phyloP scores from a whole-genome alignment of 768 basidiomycete genomes.

The Collybiopsis luxurians region DNA sequence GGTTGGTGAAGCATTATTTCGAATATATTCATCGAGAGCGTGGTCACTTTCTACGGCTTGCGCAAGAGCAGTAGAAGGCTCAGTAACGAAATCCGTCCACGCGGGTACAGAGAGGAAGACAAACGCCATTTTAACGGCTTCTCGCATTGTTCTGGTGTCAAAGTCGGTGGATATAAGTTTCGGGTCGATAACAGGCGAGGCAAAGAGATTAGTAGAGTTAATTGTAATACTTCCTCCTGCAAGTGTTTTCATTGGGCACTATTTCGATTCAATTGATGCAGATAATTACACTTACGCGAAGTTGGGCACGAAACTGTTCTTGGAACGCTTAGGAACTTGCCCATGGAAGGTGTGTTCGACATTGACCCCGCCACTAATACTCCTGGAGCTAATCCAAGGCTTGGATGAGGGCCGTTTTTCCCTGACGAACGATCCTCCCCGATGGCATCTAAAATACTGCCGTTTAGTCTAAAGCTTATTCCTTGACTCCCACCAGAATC shows the following conservation, averaged over 20 bases:
- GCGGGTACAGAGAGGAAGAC: no score
- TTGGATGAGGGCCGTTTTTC: slow-evolving; percentile 11
- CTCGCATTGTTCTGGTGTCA: no score
- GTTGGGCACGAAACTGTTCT: slow-evolving; percentile 7
- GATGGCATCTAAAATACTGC: slow-evolving; percentile 11
- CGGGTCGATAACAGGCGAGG: background rate
- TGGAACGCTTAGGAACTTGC: slow-evolving; percentile 8
- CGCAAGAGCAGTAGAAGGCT: no score
- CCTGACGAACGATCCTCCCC: slow-evolving; percentile 21
- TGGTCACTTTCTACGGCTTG: no score
- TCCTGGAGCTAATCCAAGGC: background rate
- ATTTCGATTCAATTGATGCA: background rate
- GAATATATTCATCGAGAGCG: no score
- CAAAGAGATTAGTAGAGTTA: slow-evolving; percentile 20
- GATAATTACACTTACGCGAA: slow-evolving; percentile 8
- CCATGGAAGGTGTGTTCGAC: background rate
- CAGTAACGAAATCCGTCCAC: no score
- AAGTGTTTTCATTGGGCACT: no score
- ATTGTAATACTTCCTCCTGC: slow-evolving; percentile 20
- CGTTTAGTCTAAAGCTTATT: slow-evolving; percentile 14
- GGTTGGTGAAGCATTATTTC: no score
- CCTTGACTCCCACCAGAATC: background rate
- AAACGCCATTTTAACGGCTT: no score
- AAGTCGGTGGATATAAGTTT: no score
- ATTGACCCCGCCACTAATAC: background rate